Conservation (phyloP, 345 rosid species). For the Gossypioides kirkii region DNA sequence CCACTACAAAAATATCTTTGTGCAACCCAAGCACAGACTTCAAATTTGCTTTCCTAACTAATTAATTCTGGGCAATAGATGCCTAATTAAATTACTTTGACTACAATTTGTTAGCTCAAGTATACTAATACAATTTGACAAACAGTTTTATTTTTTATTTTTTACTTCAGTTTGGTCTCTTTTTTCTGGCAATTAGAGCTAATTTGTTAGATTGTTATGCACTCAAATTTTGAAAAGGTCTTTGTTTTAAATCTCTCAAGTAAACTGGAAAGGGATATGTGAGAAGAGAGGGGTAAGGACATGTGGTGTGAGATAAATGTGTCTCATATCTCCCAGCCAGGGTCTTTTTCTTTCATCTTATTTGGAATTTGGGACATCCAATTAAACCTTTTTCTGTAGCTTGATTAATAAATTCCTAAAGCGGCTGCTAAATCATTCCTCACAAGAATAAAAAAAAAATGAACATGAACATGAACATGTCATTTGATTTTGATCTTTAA, state of each 20-base stretch:
- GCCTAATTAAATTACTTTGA: no score
- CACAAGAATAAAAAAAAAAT: not conserved
- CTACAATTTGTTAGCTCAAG: no score
- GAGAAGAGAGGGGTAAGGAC: not conserved
- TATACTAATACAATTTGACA: no score
- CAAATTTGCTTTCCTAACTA: no score
- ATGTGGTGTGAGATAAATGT: constrained; percentile 6
- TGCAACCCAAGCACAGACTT: no score
- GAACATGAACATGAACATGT: not conserved
- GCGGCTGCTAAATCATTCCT: not conserved
- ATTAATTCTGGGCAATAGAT: no score
- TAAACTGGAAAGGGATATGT: not conserved
- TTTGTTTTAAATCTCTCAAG: no score
- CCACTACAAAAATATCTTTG: no score
- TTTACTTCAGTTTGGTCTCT: no score
- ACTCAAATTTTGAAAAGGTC: not conserved
- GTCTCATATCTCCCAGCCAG: not conserved
- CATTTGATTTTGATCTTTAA: not conserved
- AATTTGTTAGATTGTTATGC: constrained; percentile 16
- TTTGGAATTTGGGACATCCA: not conserved
- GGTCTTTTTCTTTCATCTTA: constrained; percentile 9
- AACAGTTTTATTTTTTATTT: no score
- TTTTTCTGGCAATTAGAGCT: not conserved
- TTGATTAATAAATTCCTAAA: not conserved
- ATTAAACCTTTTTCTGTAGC: no score